A percentile compares a stretch with the other conserved stretches of the same genome.
phyloP scores from a whole-genome alignment of 129 eudicot genomes.

The Chrysanthemum seticuspe region DNA sequence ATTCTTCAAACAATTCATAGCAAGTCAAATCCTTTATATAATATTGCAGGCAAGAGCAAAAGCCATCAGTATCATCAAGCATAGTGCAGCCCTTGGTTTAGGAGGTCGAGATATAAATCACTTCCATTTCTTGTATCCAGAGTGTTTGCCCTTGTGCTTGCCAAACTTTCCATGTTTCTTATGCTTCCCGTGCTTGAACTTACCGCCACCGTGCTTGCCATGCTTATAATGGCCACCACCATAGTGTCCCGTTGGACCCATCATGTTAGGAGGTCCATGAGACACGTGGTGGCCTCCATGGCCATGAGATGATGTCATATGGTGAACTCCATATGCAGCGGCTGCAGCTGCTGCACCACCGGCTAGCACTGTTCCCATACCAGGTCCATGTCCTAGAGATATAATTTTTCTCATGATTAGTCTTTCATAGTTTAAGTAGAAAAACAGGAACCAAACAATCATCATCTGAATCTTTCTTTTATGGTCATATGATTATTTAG shows the following conservation, averaged over 20 bases:
- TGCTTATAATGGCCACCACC: slow-evolving; percentile 56
- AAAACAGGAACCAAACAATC: not conserved
- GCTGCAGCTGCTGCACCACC: slow-evolving; percentile 85
- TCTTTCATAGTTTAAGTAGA: not conserved
- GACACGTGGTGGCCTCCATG: slow-evolving; percentile 26
- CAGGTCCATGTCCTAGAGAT: slow-evolving; percentile 56
- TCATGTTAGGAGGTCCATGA: slow-evolving; percentile 35
- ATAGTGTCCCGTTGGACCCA: slow-evolving; percentile 44
- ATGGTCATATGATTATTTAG: not conserved
- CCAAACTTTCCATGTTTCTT: slow-evolving; percentile 48
- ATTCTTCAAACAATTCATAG: slow-evolving; percentile 14
- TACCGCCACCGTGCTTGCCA: slow-evolving; percentile 42
- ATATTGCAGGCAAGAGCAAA: not conserved
- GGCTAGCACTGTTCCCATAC: slow-evolving; percentile 54
- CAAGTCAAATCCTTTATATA: slow-evolving; percentile 1
- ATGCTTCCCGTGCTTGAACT: slow-evolving; percentile 62
- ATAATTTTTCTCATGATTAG: not conserved
- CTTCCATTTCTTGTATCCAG: slow-evolving; percentile 44
- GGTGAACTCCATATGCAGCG: slow-evolving; percentile 66
- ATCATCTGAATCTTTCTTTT: not conserved
- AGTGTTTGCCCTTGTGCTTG: slow-evolving; percentile 46
- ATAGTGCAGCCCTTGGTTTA: not conserved
- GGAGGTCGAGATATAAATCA: slow-evolving; percentile 25
- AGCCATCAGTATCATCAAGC: not conserved
- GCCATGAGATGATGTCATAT: slow-evolving; percentile 34